These are phyloP conservation scores for Protea cynaroides DNA, from an alignment of 164 flowering plant species.

Conservation along the genomic window DNA sequence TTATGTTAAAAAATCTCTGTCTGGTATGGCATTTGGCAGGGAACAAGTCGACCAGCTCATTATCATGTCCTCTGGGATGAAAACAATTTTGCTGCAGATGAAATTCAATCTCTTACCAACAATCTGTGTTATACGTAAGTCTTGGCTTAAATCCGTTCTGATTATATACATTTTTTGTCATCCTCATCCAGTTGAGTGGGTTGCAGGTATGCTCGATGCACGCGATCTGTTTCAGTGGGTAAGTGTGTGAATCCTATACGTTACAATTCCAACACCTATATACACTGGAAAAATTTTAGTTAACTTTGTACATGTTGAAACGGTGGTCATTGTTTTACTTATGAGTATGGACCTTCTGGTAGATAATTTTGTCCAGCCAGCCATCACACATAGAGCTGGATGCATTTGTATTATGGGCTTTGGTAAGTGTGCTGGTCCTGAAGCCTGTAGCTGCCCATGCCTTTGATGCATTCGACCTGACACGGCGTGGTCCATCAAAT, in stretches of 20 bases:
- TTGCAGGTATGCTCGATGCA: slow-evolving; percentile 44
- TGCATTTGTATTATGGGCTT: no score
- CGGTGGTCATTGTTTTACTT: no score
- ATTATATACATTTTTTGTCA: neutral
- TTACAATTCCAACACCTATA: no score
- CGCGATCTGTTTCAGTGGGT: slow-evolving; percentile 46
- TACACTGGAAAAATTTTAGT: no score
- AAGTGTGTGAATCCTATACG: neutral
- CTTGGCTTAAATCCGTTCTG: neutral
- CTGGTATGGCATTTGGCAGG: slow-evolving; percentile 29
- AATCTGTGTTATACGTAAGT: slow-evolving; percentile 68
- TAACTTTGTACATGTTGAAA: no score
- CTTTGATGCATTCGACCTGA: no score
- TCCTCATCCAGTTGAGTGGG: neutral
- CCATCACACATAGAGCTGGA: no score
- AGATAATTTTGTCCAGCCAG: no score
- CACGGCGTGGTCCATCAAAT: no score
- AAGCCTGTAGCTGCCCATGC: no score
- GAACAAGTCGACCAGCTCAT: slow-evolving; percentile 77
- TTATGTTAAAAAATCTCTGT: neutral
- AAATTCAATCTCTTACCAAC: slow-evolving; percentile 59
- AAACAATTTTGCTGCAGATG: slow-evolving; percentile 39
- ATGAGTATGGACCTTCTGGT: no score
- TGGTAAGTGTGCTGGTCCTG: no score
- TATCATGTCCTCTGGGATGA: slow-evolving; percentile 19